Evolutionary conservation across 768 basidiomycete species (phyloP).

Genomic region (Boletellus sp.): DNA sequence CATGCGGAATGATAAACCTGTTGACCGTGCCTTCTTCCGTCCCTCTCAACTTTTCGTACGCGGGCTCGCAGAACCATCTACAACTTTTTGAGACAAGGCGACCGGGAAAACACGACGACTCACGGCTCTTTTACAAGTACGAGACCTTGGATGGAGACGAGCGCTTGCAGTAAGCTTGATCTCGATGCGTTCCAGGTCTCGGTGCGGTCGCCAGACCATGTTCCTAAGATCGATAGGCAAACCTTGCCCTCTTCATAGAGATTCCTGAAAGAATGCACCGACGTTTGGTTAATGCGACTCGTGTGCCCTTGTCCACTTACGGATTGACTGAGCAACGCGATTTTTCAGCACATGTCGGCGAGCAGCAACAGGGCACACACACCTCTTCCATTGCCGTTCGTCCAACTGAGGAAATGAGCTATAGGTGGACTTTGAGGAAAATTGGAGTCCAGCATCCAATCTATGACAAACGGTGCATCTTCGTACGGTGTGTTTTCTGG

Average conservation of each 20-base stretch:
- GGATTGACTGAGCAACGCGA: constrained; percentile 53
- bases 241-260: constrained; percentile 96
- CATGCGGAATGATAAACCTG: constrained; percentile 44
- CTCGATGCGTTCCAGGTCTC: constrained; percentile 84
- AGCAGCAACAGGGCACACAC: constrained; percentile 1
- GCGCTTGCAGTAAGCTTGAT: constrained; percentile 85
- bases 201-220: constrained; percentile 85
- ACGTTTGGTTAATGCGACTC: not conserved
- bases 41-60: constrained; percentile 87
- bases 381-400: constrained; percentile 83
- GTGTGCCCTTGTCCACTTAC: constrained; percentile 40
- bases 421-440: constrained; percentile 80
- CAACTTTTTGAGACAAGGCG: constrained; percentile 4
- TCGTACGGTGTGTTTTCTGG: constrained; percentile 94
- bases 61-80: constrained; percentile 91
- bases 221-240: constrained; percentile 86
- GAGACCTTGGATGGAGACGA: constrained; percentile 91
- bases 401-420: constrained; percentile 92
- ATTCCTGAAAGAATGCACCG: constrained; percentile 48
- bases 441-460: constrained; percentile 85
- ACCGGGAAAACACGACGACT: constrained; percentile 30
- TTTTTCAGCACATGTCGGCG: not conserved
- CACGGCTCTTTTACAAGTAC: constrained; percentile 92
- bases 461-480: constrained; percentile 92
- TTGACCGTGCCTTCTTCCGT: constrained; percentile 89